Conservation (phyloP, 1,139 yeast species). For the Taiozyma sp. region DNA sequence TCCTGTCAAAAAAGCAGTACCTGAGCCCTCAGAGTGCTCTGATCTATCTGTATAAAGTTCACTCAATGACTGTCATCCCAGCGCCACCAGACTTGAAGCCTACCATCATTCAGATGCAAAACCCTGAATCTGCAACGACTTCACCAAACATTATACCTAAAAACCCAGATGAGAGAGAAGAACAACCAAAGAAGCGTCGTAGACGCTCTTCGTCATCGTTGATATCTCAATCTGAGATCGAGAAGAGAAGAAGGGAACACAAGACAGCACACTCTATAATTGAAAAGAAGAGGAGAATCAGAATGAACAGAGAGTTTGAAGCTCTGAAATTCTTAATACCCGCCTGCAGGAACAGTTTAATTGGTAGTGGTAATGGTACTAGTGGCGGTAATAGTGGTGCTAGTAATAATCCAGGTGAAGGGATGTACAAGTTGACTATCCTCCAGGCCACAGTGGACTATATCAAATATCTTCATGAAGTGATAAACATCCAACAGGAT, state of each 20-base stretch:
- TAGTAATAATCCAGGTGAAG: conserved; percentile 34
- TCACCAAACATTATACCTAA: background rate
- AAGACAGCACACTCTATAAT: conserved; percentile 67
- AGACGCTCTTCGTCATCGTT: conserved; percentile 35
- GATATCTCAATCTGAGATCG: conserved; percentile 47
- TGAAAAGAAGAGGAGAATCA: conserved; percentile 72
- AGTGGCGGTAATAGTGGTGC: conserved; percentile 18
- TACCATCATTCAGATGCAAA: conserved; percentile 53
- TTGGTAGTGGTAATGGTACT: conserved; percentile 14
- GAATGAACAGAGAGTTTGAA: conserved; percentile 79
- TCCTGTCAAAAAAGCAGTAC: background rate
- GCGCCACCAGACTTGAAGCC: conserved; percentile 59
- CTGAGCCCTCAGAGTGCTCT: too few relatives aligned
- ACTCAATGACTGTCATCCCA: conserved; percentile 30
- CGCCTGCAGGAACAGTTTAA: conserved; percentile 49
- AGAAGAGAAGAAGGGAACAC: conserved; percentile 51
- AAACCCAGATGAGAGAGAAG: conserved; percentile 11
- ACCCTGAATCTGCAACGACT: conserved; percentile 15
- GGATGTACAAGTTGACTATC: conserved; percentile 77
- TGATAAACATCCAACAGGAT: conserved; percentile 40
- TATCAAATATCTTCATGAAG: conserved; percentile 60
- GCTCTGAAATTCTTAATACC: conserved; percentile 75
- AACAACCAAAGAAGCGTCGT: conserved; percentile 36
- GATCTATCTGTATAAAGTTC: too few relatives aligned
- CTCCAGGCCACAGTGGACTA: conserved; percentile 79